Conservation (phyloP, 805 yeast species). For the Candida krabiensis region DNA sequence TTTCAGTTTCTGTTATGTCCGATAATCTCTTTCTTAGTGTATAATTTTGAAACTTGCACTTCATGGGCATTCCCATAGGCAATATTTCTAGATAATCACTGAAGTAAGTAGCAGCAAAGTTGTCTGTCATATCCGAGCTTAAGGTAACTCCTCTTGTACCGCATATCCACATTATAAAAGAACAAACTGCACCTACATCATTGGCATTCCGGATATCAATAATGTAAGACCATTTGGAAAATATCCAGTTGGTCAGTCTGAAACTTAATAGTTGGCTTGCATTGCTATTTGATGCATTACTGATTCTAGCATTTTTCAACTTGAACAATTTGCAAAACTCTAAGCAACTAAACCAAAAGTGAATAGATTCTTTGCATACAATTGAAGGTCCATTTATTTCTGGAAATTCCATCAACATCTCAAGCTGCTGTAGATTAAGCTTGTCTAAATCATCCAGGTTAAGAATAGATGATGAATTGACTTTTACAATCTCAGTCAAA, state of each 20-base stretch:
- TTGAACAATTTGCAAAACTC: slow-evolving; percentile 36
- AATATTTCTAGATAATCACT: too few species aligned
- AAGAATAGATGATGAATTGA: slow-evolving; percentile 2
- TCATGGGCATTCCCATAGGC: too few species aligned
- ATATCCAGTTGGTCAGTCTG: slow-evolving; percentile 52
- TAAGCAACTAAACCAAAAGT: slow-evolving; percentile 53
- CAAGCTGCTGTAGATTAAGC: slow-evolving; percentile 45
- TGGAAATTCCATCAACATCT: slow-evolving; percentile 50
- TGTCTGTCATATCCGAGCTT: not conserved
- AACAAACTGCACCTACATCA: slow-evolving; percentile 25
- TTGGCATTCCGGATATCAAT: slow-evolving; percentile 4
- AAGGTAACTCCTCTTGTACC: slow-evolving; percentile 19
- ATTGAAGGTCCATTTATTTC: slow-evolving; percentile 61
- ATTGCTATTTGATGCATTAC: slow-evolving; percentile 12
- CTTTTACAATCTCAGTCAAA: slow-evolving; percentile 18
- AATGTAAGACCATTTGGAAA: slow-evolving; percentile 43
- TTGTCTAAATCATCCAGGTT: slow-evolving; percentile 33
- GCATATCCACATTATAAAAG: slow-evolving; percentile 46
- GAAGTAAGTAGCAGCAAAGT: slow-evolving; percentile 1
- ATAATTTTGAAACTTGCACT: too few species aligned
- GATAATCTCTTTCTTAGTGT: slow-evolving; percentile 4
- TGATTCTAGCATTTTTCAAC: slow-evolving; percentile 28
- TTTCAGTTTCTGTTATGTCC: not conserved
- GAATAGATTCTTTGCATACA: slow-evolving; percentile 46
- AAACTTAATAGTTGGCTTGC: slow-evolving; percentile 18